phyloP scores from a whole-genome alignment of 2,329 filamentous ascomycete genomes.

The Colletotrichum orbiculare region DNA sequence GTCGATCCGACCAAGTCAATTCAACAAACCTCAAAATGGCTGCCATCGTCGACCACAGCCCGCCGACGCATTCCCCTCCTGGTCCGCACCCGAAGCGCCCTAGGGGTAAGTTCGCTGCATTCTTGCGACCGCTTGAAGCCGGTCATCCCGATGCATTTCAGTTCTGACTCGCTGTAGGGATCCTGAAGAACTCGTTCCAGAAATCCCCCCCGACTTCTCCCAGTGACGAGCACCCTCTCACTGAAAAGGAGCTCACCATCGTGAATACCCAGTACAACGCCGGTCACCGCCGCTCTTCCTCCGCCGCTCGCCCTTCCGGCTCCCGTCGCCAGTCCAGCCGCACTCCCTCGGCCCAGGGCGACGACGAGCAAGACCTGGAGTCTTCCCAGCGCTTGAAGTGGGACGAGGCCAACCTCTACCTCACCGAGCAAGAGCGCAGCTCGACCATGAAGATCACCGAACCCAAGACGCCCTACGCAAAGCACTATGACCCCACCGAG shows the following conservation, averaged over 20 bases:
- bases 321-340: constrained; percentile 78
- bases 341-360: constrained; percentile 56
- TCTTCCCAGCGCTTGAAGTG: constrained; percentile 87
- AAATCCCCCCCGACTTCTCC: constrained; percentile 67
- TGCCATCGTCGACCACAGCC: constrained; percentile 49
- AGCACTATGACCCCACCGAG: constrained; percentile 89
- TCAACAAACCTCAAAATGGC: constrained; percentile 52
- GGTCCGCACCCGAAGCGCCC: constrained; percentile 55
- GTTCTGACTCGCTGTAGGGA: constrained; percentile 67
- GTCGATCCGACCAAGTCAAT: not conserved
- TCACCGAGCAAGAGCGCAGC: constrained; percentile 94
- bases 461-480: constrained; percentile 96
- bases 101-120: constrained; percentile 51
- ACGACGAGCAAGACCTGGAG: constrained; percentile 61
- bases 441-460: constrained; percentile 99
- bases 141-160: not conserved
- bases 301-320: constrained; percentile 69
- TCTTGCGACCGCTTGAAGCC: not conserved
- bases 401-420: constrained; percentile 98
- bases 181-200: constrained; percentile 89
- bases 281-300: constrained; percentile 86
- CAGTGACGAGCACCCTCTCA: constrained; percentile 62
- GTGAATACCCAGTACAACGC: constrained; percentile 96
- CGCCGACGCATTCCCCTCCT: constrained; percentile 55
- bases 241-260: constrained; percentile 89